These are phyloP conservation scores for Solanum appendiculatum DNA, from an alignment of 257 asterid genomes.

Conservation along the genomic window DNA sequence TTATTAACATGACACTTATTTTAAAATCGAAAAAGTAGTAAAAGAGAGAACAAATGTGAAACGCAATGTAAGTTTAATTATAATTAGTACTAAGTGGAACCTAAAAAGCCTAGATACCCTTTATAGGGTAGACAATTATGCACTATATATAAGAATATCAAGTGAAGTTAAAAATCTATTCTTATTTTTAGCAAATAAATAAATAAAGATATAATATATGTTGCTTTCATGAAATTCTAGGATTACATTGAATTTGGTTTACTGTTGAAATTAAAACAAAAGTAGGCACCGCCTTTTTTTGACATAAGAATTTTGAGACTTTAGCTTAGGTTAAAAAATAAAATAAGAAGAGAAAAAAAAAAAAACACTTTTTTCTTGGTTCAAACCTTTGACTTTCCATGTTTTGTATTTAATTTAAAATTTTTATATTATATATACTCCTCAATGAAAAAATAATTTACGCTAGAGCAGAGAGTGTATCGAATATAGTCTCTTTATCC, in stretches of 20 bases:
- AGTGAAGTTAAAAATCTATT: not conserved
- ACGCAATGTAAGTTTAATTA: not conserved
- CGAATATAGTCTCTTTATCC: too few relatives aligned
- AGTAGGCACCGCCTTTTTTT: conserved; percentile 29
- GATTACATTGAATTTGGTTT: not conserved
- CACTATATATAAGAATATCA: not conserved
- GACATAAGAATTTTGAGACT: conserved; percentile 8
- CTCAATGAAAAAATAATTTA: not conserved
- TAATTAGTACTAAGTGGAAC: not conserved
- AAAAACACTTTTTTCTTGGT: not conserved
- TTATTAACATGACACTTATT: not conserved
- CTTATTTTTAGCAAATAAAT: not conserved
- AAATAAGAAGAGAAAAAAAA: too few relatives aligned
- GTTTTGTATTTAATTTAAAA: not conserved
- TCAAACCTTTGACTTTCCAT: not conserved
- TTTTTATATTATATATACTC: not conserved
- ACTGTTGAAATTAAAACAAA: not conserved
- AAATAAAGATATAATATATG: not conserved
- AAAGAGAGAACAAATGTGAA: not conserved
- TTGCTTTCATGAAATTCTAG: not conserved
- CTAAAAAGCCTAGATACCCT: not conserved
- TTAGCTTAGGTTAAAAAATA: not conserved
- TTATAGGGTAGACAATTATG: not conserved
- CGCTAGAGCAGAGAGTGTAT: not conserved
- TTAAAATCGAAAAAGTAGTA: not conserved